These are phyloP conservation scores for Neurospora sp. DNA, from an alignment of 495 filamentous ascomycete species.

Conservation along the genomic window DNA sequence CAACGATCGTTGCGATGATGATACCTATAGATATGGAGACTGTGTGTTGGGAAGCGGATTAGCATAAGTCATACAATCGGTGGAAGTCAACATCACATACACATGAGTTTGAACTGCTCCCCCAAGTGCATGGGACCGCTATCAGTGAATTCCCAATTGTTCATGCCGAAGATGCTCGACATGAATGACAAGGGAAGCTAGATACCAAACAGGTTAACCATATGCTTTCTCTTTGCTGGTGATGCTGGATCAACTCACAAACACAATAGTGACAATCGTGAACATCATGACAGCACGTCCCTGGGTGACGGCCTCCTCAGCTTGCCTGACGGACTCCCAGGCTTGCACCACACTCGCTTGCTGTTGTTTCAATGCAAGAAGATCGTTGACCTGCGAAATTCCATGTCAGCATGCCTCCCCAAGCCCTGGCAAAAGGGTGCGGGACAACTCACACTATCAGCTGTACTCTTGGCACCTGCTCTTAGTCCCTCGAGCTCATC, in stretches of 20 bases:
- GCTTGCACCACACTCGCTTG: slow-evolving; percentile 52
- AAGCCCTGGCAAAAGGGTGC: neutral
- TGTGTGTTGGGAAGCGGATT: neutral
- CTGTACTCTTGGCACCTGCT: slow-evolving; percentile 14
- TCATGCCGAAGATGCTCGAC: slow-evolving; percentile 29
- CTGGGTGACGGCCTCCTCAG: slow-evolving; percentile 47
- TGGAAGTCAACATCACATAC: neutral
- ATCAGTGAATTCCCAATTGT: slow-evolving; percentile 16
- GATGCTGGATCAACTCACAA: slow-evolving; percentile 18
- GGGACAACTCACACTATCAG: slow-evolving; percentile 13
- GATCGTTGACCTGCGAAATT: slow-evolving; percentile 25
- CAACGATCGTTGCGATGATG: slow-evolving; percentile 10
- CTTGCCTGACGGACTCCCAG: slow-evolving; percentile 44
- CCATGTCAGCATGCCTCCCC: slow-evolving; percentile 4
- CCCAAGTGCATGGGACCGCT: slow-evolving; percentile 4
- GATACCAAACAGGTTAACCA: neutral
- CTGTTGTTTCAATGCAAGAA: slow-evolving; percentile 53
- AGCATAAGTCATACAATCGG: neutral
- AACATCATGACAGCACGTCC: slow-evolving; percentile 54
- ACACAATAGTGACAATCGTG: slow-evolving; percentile 52
- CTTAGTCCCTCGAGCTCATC: slow-evolving; percentile 21
- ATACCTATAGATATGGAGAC: slow-evolving; percentile 22
- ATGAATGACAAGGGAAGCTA: slow-evolving; percentile 27
- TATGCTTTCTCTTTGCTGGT: neutral
- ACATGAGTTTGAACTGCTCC: slow-evolving; percentile 18